phyloP scores from a whole-genome alignment of 257 asterid species.

The Paulownia fortunei region DNA sequence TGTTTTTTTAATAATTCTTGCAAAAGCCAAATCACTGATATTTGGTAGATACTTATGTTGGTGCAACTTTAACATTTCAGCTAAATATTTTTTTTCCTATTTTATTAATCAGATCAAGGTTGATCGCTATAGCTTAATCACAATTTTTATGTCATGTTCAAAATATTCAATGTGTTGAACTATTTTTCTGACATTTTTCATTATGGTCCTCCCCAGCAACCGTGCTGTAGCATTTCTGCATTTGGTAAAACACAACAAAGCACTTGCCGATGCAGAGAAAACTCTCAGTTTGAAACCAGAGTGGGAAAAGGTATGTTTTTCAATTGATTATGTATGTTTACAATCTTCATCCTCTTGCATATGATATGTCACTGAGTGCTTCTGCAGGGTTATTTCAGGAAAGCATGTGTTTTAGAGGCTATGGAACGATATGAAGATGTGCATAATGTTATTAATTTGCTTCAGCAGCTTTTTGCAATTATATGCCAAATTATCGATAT shows the following conservation, averaged over 20 bases:
- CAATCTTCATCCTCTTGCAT: neutral
- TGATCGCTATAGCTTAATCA: neutral
- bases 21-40: neutral
- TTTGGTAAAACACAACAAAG: constrained; percentile 89
- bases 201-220: constrained; percentile 57
- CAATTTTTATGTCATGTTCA: neutral
- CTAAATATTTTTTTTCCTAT: neutral
- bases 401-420: constrained; percentile 95
- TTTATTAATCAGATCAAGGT: neutral
- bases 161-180: neutral
- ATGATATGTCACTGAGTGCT: constrained; percentile 31
- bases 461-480: constrained; percentile 11
- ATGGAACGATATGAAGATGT: constrained; percentile 94
- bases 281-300: constrained; percentile 90
- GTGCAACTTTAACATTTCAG: neutral
- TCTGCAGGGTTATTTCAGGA: constrained; percentile 97
- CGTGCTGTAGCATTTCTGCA: constrained; percentile 98
- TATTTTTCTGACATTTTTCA: constrained; percentile 4
- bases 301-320: constrained; percentile 84
- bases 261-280: constrained; percentile 89
- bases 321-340: neutral
- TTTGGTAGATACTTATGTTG: too few relatives aligned
- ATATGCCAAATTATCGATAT: constrained; percentile 12
- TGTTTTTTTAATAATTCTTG: neutral
- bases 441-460: constrained; percentile 39